Evolutionary conservation across 164 flowering plant genomes (phyloP).

Genomic region (Pachysandra terminalis): DNA sequence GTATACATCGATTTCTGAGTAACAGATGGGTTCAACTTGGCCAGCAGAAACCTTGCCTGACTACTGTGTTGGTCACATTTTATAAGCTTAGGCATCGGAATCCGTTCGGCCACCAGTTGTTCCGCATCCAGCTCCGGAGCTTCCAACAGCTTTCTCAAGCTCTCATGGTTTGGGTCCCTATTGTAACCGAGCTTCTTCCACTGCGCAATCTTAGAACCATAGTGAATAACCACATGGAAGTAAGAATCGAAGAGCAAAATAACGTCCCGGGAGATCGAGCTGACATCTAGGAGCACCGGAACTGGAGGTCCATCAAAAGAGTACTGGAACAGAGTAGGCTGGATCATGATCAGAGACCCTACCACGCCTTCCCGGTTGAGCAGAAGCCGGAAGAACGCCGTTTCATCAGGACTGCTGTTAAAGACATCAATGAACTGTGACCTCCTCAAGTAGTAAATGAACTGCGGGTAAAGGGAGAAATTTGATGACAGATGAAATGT

Average conservation of each 20-base stretch:
- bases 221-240: conserved; percentile 76
- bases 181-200: conserved; percentile 84
- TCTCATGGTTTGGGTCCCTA: conserved; percentile 70
- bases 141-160: conserved; percentile 71
- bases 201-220: conserved; percentile 84
- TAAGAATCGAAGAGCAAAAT: conserved; percentile 88
- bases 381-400: conserved; percentile 73
- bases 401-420: conserved; percentile 83
- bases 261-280: conserved; percentile 72
- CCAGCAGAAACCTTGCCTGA: conserved; percentile 91
- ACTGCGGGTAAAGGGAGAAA: conserved; percentile 87
- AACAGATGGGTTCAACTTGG: conserved; percentile 87
- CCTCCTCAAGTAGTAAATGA: conserved; percentile 84
- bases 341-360: conserved; percentile 78
- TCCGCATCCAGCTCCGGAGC: conserved; percentile 80
- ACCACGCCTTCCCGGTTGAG: conserved; percentile 83
- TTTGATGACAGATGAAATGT: conserved; percentile 72
- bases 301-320: conserved; percentile 86
- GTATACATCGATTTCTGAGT: conserved; percentile 58
- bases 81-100: conserved; percentile 76
- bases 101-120: conserved; percentile 59
- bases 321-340: conserved; percentile 79
- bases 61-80: conserved; percentile 88
- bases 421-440: conserved; percentile 91
- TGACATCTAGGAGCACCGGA: conserved; percentile 78